Evolutionary conservation across 768 basidiomycete genomes (phyloP).

Genomic region (Boletus rubropictus): DNA sequence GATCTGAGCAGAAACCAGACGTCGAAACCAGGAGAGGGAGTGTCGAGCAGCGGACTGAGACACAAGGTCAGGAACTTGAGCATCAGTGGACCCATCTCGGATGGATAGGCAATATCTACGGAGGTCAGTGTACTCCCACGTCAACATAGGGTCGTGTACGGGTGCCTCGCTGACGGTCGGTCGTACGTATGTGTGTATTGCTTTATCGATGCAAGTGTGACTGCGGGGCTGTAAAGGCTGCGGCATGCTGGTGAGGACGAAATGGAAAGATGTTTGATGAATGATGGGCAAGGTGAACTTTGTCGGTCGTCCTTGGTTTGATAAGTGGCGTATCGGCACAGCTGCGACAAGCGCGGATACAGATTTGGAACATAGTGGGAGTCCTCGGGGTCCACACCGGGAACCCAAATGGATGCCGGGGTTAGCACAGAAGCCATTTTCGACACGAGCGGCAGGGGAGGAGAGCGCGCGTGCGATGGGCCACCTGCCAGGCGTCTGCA

Average conservation of each 20-base stretch:
- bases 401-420: background rate
- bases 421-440: background rate
- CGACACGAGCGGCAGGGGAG: slow-evolving; percentile 15
- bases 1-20: slow-evolving; percentile 28
- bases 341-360: slow-evolving; percentile 32
- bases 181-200: no score
- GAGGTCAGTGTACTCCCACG: slow-evolving; percentile 15
- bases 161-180: background rate
- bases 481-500: background rate
- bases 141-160: slow-evolving; percentile 9
- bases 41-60: slow-evolving; percentile 37
- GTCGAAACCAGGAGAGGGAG: slow-evolving; percentile 15
- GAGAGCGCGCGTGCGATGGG: background rate
- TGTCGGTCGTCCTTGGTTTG: slow-evolving; percentile 24
- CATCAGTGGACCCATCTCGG: slow-evolving; percentile 31
- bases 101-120: slow-evolving; percentile 18
- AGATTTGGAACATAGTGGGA: slow-evolving; percentile 22
- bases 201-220: background rate
- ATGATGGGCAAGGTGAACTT: slow-evolving; percentile 11
- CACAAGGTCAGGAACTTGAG: slow-evolving; percentile 45
- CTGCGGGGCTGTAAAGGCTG: background rate
- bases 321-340: slow-evolving; percentile 26
- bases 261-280: slow-evolving; percentile 5
- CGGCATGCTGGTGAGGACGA: background rate
- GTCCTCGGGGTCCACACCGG: slow-evolving; percentile 16